Percentiles rank a stretch among this genome's conserved stretches.
phyloP scores from a whole-genome alignment of 2,329 filamentous ascomycete species.

The Microsporum audouinii region DNA sequence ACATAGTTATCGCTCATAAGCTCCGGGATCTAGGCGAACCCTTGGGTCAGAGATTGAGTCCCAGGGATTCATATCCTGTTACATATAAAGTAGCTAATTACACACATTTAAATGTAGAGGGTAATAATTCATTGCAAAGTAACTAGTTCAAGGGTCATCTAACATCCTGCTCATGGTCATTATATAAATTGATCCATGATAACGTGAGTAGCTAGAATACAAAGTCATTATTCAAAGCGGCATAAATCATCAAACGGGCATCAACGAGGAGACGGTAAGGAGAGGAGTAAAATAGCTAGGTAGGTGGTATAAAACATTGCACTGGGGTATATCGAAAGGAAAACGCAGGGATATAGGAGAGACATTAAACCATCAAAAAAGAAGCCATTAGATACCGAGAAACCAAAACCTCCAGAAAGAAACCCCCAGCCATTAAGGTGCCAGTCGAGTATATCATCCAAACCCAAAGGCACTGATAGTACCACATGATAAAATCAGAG shows the following conservation, averaged over 20 bases:
- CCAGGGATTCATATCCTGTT: background rate
- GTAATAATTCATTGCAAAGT: background rate
- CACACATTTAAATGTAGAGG: background rate
- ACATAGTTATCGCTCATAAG: background rate
- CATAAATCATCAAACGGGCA: background rate
- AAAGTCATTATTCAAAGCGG: background rate
- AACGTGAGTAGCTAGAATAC: background rate
- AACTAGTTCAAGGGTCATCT: background rate
- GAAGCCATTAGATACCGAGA: background rate
- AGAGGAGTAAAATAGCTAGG: background rate
- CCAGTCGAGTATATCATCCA: background rate
- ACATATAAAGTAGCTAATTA: background rate
- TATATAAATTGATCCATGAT: background rate
- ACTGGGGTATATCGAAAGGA: background rate
- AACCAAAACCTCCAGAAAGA: background rate
- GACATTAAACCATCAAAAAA: background rate
- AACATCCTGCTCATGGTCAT: background rate
- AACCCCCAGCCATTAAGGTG: background rate
- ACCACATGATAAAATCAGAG: background rate
- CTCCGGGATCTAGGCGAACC: background rate
- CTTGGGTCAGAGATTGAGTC: background rate
- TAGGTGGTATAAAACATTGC: background rate
- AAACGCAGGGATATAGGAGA: background rate
- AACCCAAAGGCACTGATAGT: background rate
- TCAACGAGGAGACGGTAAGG: background rate